These are phyloP conservation scores for Hymenoscyphus occultus DNA, from an alignment of 2,329 filamentous ascomycete species.

Conservation along the genomic window DNA sequence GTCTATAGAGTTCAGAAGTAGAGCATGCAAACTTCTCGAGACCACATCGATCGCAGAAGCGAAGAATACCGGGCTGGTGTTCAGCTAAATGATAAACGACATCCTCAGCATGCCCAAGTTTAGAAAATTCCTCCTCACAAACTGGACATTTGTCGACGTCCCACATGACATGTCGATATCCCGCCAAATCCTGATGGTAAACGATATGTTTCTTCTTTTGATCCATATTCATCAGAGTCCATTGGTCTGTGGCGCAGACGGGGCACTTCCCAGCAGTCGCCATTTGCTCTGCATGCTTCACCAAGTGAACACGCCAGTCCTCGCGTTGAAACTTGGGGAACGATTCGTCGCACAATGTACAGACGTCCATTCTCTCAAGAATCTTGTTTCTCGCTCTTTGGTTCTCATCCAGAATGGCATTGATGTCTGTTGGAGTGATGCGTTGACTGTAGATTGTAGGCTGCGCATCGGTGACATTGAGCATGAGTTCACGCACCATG, in stretches of 20 bases:
- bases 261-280: conserved; percentile 26
- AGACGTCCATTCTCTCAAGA: conserved; percentile 25
- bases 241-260: conserved; percentile 26
- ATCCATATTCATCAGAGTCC: conserved; percentile 23
- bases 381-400: conserved; percentile 25
- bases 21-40: conserved; percentile 4
- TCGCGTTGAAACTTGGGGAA: conserved; percentile 21
- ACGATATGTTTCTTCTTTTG: conserved; percentile 27
- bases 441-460: conserved; percentile 27
- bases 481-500: conserved; percentile 19
- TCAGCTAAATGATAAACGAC: conserved; percentile 26
- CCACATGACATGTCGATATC: conserved; percentile 20
- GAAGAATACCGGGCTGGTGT: conserved; percentile 25
- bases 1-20: conserved; percentile 2
- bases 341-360: conserved; percentile 22
- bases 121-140: conserved; percentile 24
- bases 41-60: conserved; percentile 25
- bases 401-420: conserved; percentile 23
- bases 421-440: conserved; percentile 30
- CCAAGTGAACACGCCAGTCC: conserved; percentile 21
- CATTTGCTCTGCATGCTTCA: conserved; percentile 23
- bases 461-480: conserved; percentile 19
- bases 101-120: conserved; percentile 12
- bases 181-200: conserved; percentile 15
- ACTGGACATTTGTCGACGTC: conserved; percentile 25